Evolutionary conservation across 2,329 filamentous ascomycete species (phyloP), one percentile per base, ranked within the genome.

Genomic region (Neofusicoccum kwambonambiense): DNA sequence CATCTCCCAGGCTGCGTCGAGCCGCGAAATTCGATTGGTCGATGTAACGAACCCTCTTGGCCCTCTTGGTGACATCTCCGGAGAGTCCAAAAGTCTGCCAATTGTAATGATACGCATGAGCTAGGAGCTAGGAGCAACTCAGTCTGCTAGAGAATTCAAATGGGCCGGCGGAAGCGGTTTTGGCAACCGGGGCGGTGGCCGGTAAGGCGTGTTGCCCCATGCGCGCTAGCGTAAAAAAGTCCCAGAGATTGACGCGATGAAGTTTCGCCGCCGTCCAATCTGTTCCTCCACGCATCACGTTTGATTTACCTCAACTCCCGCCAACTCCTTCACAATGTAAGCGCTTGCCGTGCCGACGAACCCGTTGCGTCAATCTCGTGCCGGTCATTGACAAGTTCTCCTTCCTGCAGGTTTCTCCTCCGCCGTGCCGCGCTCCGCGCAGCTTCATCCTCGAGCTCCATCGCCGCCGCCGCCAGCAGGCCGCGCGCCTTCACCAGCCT

Each of bases 381-480:
- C 19, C 11, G 13, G 41, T 11, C 15, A 45, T 45, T 60, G 56
- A 60, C 42, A 22, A 2, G 3, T 4, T 2, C 5, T 8, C 12
- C n/a, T 34, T 31, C 31, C 31, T 39, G 13, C 68, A 88, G 86
- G 86, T 84, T 82, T 77, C 79, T 80, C 68, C 78, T 89, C 69
- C 85, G 86, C 67, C 85, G 84, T 71, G 79, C 83, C 69, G 84
- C 86, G 69, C 78, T 82, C 72, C 84, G 85, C 72, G 81, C 85
- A 56, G 71, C 87, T 65, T 77, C 81, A 27, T 77, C 81, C 39
- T 77, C 80, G 60, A 78, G 82, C 39, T 70, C 76, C 67, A 34
- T 27, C 31, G n/a, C 34, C 3, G 78, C 80, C 51, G 73, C 79
- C 68, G 69, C 81, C 66, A 76, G 77, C 44, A 81, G 77, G 69